These are phyloP conservation scores for Annulohypoxylon truncatum DNA, from an alignment of 2,329 filamentous ascomycete species.

Conservation along the genomic window DNA sequence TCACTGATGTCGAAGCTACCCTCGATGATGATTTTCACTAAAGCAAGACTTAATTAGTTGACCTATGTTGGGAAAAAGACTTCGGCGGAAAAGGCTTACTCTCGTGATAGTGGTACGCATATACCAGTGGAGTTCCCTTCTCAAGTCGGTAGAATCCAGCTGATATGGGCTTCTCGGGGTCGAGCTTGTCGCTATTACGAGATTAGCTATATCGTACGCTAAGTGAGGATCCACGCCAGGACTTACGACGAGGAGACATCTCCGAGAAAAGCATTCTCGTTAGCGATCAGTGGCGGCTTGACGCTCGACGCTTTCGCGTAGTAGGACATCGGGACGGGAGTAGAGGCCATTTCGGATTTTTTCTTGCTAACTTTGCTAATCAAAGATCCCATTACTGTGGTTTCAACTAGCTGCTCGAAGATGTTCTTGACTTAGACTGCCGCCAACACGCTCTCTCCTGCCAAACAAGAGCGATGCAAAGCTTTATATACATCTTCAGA, in stretches of 20 bases:
- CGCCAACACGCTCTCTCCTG: background rate
- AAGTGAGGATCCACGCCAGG: background rate
- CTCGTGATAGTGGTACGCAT: conserved; percentile 77
- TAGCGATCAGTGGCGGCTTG: conserved; percentile 73
- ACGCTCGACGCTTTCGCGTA: conserved; percentile 69
- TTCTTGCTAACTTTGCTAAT: conserved; percentile 40
- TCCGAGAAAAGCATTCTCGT: conserved; percentile 75
- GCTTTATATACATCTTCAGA: conserved; percentile 11
- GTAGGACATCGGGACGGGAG: conserved; percentile 52
- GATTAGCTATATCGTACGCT: conserved; percentile 14
- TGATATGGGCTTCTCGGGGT: conserved; percentile 69
- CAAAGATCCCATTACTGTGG: conserved; percentile 29
- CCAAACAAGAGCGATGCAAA: background rate
- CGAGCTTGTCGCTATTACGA: conserved; percentile 52
- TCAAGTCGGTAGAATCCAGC: conserved; percentile 75
- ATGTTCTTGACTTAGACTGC: background rate
- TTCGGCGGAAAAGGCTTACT: conserved; percentile 46
- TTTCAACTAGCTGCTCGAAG: background rate
- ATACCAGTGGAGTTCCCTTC: conserved; percentile 74
- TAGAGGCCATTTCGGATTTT: conserved; percentile 28
- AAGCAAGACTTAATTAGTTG: background rate
- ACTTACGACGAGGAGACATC: conserved; percentile 67
- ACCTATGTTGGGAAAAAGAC: background rate
- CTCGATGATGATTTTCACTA: conserved; percentile 76
- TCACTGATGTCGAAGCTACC: conserved; percentile 74